Evolutionary conservation across 2,329 filamentous ascomycete species (phyloP), one percentile per base, ranked within the genome.

Genomic region (Venturia oleaginea): DNA sequence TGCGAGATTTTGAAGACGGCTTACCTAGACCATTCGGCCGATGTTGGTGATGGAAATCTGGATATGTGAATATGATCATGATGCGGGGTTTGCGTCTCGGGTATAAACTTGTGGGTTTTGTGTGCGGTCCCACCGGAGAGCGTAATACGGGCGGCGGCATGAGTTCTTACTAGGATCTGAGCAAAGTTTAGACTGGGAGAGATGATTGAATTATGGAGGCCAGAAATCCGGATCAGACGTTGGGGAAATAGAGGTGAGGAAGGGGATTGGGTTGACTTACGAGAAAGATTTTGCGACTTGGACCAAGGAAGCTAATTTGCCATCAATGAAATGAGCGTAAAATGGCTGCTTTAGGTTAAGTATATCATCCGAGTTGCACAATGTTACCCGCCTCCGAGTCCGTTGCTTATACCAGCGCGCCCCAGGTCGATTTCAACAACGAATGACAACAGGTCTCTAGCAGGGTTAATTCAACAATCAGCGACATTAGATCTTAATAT

Each of bases 11-110:
- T 2, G 19, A 13, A 55, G 3, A 17, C 13, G 10, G 30, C 51
- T 55, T 55, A 55, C 51, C 51, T 55, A 55, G 51, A 55, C 51
- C 51, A 55, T 32, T 55, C 51, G 30, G 51, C 51, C 51, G 19
- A 55, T n/a, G 7, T 6, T 32, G 4, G 2, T 32, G 13, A 17
- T 3, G 4, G 17, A 17, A 4, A 2, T 13, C 5, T 54, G 24
- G 13, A 7, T 3, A 27, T 54, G 1, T 6, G 27, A 34, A 11
- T 34, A 55, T 55, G 51, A 32, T 4, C 51, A n/a, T 15, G 10
- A 7, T 55, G 51, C 51, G 51, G 51, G 51, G 51, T 19, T 34
- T 7, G 13, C 34, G 24, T 30, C 15, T n/a, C 51, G 27, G 43
- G 51, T 55, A 55, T 55, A 55, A 55, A 55, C 51, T 32, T 34